phyloP scores from a whole-genome alignment of 78 protist species.

The Dictyostelium purpureum region DNA sequence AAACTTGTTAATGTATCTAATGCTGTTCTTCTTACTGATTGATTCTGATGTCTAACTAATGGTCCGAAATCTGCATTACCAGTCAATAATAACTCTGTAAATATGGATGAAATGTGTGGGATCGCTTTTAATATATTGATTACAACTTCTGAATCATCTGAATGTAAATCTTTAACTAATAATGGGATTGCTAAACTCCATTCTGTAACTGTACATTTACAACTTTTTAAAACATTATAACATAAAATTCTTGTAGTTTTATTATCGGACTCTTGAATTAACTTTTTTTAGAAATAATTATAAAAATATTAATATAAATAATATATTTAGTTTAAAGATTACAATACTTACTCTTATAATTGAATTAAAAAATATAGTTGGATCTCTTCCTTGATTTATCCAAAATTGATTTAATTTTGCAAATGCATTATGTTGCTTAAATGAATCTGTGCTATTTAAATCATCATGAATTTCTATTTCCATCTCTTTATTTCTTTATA shows the following conservation, averaged over 20 bases:
- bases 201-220: conserved; percentile 35
- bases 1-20: conserved; percentile 55
- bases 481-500: conserved; percentile 1
- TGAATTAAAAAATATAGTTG: conserved; percentile 55
- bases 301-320: background rate
- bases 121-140: conserved; percentile 31
- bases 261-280: conserved; percentile 55
- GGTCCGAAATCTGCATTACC: conserved; percentile 77
- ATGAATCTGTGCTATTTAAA: conserved; percentile 56
- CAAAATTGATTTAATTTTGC: conserved; percentile 58
- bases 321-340: background rate
- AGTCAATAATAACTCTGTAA: conserved; percentile 51
- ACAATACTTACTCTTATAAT: conserved; percentile 29
- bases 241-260: conserved; percentile 65
- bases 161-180: conserved; percentile 50
- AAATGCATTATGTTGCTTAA: conserved; percentile 49
- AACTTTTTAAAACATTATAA: conserved; percentile 48
- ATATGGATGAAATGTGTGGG: conserved; percentile 37
- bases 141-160: conserved; percentile 53
- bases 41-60: conserved; percentile 57
- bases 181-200: conserved; percentile 57
- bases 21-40: conserved; percentile 39
- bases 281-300: background rate
- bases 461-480: conserved; percentile 67
- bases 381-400: conserved; percentile 77